These are phyloP conservation scores for Sonneratia caseolaris DNA, from an alignment of 345 rosid genomes.

Conservation along the genomic window DNA sequence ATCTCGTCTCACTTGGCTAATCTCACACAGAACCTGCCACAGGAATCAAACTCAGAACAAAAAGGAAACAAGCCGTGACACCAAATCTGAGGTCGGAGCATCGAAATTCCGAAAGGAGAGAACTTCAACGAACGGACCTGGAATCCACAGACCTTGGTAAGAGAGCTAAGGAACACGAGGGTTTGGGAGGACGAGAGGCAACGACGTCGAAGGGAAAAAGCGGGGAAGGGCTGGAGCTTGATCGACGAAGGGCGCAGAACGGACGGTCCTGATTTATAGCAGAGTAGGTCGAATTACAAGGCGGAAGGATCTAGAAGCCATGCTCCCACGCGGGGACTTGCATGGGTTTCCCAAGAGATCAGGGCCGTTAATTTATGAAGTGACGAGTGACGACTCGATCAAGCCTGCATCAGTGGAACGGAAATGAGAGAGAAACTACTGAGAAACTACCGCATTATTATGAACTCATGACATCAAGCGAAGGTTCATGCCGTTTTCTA, in stretches of 20 bases:
- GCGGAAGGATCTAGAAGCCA: constrained; percentile 30
- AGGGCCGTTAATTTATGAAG: constrained; percentile 10
- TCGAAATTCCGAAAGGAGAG: neutral
- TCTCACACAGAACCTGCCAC: neutral
- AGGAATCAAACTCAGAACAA: neutral
- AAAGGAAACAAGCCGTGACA: neutral
- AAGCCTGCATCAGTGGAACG: too few relatives aligned
- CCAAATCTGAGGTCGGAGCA: neutral
- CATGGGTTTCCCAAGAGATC: constrained; percentile 4
- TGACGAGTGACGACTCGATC: too few relatives aligned
- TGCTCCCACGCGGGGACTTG: too few relatives aligned
- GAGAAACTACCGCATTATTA: too few relatives aligned
- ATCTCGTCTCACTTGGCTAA: constrained; percentile 11
- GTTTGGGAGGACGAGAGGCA: neutral
- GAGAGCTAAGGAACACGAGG: neutral
- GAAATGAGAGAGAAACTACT: too few relatives aligned
- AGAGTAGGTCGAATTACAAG: neutral
- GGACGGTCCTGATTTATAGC: constrained; percentile 26
- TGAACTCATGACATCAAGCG: too few relatives aligned
- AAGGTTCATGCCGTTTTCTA: too few relatives aligned
- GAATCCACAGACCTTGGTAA: neutral
- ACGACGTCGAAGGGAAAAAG: neutral
- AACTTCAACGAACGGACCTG: neutral
- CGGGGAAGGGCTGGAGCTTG: too few relatives aligned
- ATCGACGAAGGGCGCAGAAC: neutral